phyloP scores from a whole-genome alignment of 208 protist genomes.

The Naegleria lovaniensis region DNA sequence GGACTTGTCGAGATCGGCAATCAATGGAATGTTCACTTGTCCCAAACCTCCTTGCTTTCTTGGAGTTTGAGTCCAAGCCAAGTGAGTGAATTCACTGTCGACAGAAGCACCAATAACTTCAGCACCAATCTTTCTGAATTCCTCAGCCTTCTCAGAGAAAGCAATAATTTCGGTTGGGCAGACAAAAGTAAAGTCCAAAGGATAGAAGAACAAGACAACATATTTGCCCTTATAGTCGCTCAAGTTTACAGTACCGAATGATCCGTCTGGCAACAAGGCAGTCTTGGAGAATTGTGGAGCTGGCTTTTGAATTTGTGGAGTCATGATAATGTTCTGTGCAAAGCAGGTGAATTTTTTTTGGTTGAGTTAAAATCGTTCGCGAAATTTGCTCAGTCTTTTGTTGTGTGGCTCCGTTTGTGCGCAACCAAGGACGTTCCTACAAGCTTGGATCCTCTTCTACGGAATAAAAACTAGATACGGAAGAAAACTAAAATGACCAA shows the following conservation, averaged over 20 bases:
- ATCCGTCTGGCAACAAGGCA: conserved; percentile 81
- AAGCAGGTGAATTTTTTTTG: not conserved
- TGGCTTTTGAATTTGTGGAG: conserved; percentile 54
- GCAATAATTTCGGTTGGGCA: conserved; percentile 93
- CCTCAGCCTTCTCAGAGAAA: conserved; percentile 78
- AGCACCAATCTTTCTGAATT: conserved; percentile 63
- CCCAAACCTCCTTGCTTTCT: conserved; percentile 93
- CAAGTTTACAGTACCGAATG: conserved; percentile 81
- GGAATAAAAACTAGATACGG: too few species aligned
- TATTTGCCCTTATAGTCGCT: conserved; percentile 82
- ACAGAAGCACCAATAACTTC: conserved; percentile 83
- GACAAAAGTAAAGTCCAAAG: conserved; percentile 92
- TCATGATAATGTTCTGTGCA: not conserved
- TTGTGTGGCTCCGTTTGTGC: too few species aligned
- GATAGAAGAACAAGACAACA: conserved; percentile 92
- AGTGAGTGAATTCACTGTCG: conserved; percentile 89
- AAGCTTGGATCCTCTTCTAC: too few species aligned
- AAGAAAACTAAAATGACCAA: too few species aligned
- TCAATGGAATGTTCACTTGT: conserved; percentile 83
- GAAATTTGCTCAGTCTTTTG: too few species aligned
- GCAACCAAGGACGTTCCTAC: too few species aligned
- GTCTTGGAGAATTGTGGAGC: conserved; percentile 76
- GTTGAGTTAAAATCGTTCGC: not conserved
- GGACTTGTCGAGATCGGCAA: conserved; percentile 86
- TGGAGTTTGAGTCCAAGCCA: conserved; percentile 86